These are phyloP conservation scores for Fragosphaeria purpurea DNA, from an alignment of 2,329 filamentous ascomycete genomes.

Conservation along the genomic window DNA sequence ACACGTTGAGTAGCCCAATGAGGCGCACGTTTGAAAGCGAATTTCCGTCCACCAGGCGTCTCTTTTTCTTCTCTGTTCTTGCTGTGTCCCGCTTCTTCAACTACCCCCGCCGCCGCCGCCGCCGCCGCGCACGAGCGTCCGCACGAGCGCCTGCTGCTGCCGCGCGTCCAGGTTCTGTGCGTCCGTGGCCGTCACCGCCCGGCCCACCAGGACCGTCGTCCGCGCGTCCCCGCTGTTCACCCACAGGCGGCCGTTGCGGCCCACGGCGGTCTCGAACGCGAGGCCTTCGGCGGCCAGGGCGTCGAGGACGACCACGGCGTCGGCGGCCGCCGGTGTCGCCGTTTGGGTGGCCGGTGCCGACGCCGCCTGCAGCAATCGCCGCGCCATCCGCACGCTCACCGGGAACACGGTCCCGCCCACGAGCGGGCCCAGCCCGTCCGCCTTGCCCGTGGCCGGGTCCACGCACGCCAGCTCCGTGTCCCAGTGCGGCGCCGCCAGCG, in stretches of 20 bases:
- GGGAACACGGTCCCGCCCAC: conserved; percentile 75
- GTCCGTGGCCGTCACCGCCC: conserved; percentile 70
- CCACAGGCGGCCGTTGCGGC: conserved; percentile 88
- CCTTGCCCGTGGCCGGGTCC: conserved; percentile 73
- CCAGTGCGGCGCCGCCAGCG: conserved; percentile 68
- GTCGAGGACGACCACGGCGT: conserved; percentile 64
- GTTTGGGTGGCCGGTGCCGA: no score
- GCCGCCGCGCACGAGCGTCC: conserved; percentile 32
- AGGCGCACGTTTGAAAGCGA: no score
- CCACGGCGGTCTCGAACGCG: conserved; percentile 87
- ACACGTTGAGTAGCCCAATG: no score
- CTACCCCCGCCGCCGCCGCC: conserved; percentile 55
- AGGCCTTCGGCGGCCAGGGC: conserved; percentile 67
- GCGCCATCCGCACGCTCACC: conserved; percentile 71
- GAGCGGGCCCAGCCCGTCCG: conserved; percentile 77
- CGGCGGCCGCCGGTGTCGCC: conserved; percentile 43
- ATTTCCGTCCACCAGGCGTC: background rate
- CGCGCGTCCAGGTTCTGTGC: conserved; percentile 52
- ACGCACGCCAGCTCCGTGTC: conserved; percentile 89
- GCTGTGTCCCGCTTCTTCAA: conserved; percentile 24
- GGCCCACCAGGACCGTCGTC: conserved; percentile 67
- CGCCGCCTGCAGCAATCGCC: conserved; percentile 60
- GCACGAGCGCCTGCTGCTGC: conserved; percentile 59
- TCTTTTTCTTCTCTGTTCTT: background rate
- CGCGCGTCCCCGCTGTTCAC: conserved; percentile 62